Conservation (phyloP, 2,329 filamentous ascomycete species). For the Davidsoniella neocaledoniae region DNA sequence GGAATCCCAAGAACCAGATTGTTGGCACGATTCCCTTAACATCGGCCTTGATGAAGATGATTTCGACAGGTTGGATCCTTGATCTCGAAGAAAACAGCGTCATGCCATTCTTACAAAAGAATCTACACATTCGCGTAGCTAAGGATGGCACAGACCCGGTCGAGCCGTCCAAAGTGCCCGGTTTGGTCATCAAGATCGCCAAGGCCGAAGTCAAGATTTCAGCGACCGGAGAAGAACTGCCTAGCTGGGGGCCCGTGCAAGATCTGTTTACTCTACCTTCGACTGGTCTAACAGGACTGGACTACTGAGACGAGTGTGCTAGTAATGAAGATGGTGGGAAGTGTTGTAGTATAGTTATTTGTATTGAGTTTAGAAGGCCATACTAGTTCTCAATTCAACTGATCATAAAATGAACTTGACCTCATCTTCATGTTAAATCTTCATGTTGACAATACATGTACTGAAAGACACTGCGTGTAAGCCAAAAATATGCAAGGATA, state of each 20-base stretch:
- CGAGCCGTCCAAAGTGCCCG: constrained; percentile 17
- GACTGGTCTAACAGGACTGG: neutral
- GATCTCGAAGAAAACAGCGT: constrained; percentile 23
- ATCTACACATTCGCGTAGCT: constrained; percentile 22
- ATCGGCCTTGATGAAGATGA: constrained; percentile 27
- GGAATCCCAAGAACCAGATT: constrained; percentile 16
- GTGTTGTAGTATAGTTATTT: too few species aligned
- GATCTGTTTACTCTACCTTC: constrained; percentile 13
- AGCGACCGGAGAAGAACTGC: constrained; percentile 20
- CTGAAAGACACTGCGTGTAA: neutral
- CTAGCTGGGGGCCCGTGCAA: constrained; percentile 21
- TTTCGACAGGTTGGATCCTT: constrained; percentile 21
- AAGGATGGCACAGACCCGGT: constrained; percentile 17
- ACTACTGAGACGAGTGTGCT: neutral
- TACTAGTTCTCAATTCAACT: neutral
- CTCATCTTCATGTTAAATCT: neutral
- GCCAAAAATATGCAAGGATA: neutral
- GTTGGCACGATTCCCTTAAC: constrained; percentile 33
- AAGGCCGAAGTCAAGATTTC: constrained; percentile 24
- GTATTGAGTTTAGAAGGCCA: too few species aligned
- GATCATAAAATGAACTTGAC: neutral
- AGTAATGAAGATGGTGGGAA: neutral
- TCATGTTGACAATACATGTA: too few species aligned
- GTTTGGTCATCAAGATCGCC: constrained; percentile 22
- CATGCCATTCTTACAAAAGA: constrained; percentile 25